Evolutionary conservation across 164 flowering plant species (phyloP).

Genomic region (Vitis vinifera): ASM3070453v1 NC_081822.1:9928501-9929000

Average conservation of each 20-base stretch:
- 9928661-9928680: too few relatives aligned
- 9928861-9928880: neutral
- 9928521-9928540: conserved; percentile 99
- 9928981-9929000: too few relatives aligned
- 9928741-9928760: too few relatives aligned
- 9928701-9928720: too few relatives aligned
- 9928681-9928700: too few relatives aligned
- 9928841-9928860: conserved; percentile 4
- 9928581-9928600: conserved; percentile 57
- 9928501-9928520: conserved; percentile 93
- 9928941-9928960: too few relatives aligned
- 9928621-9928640: neutral
- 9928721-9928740: too few relatives aligned
- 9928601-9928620: neutral
- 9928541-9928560: conserved; percentile 98
- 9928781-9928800: too few relatives aligned
- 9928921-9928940: too few relatives aligned
- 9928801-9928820: too few relatives aligned
- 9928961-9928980: too few relatives aligned
- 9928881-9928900: neutral
- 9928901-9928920: neutral
- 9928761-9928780: too few relatives aligned
- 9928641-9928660: neutral
- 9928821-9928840: neutral
- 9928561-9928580: conserved; percentile 97